Evolutionary conservation across 106 monocot species (phyloP), one percentile per base, ranked within the genome.

Genomic region (Allium sativum): DNA sequence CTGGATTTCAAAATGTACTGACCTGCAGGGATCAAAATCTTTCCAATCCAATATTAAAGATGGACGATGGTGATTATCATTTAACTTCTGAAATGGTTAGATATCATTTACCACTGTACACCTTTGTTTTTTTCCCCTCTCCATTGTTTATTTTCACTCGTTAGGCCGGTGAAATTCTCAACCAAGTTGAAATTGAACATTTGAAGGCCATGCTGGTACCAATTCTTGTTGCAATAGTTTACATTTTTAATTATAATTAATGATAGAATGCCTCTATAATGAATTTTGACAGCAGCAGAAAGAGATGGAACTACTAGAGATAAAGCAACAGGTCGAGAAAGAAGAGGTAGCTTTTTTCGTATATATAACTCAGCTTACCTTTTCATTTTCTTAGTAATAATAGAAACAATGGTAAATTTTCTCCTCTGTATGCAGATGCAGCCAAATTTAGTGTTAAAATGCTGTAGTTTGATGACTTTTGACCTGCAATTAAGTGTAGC

Each of bases 241-340:
- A n/a, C 21, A 18, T 16, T 59, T n/a, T n/a, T 16, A 60, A 51
- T 45, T 48, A 42, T 15, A 43, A 42, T 15, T 42, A 14, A 41
- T 31, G 18, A 62, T 20, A 58, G 48, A 13, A 52, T 74, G 18
- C 57, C 42, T 48, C 15, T 71, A 20, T 54, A 14, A 52, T 71
- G 12, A 45, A 53, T 17, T 9, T 70, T 52, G 13, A 43, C 62
- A 91, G 91, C 63, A 70, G 56, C 63, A 86, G 69, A 86, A 86
- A 51, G 86, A 91, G 58, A 44, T 54, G 69, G 86, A 91, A 54
- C 70, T 91, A 19, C 53, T 55, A 50, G 67, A 65, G 46, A 63
- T 91, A 53, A 86, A 76, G 64, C 77, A 70, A 62, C 74, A 86
- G 16, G 73, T 91, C 20, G 78, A 86, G 57, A 78, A 83, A 53